Base-by-base conservation (phyloP, 371 early-diverging fungal species). In the Entomophthora muscae region DNA sequence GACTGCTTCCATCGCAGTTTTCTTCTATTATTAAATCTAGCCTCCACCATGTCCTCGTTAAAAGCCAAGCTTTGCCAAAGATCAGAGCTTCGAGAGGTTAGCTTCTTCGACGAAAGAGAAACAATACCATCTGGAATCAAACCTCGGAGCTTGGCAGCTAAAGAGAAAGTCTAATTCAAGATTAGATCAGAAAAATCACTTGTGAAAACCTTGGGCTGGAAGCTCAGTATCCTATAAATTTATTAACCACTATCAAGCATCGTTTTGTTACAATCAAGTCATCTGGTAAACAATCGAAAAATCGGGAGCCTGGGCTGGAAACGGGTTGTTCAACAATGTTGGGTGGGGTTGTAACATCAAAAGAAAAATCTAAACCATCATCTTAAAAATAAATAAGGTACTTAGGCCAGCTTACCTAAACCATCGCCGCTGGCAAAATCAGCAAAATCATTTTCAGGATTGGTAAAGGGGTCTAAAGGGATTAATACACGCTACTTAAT, bases 21-120 rank as follows among this genome's bases (percentile, higher is more conserved):
- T 7, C 42, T 61, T 21, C 26, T 30, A 33, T 61, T 61, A 33
- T 61, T 61, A 17, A 61, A 42, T 24, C 30, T 61, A 33, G 10
- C 33, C 21, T 61, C 61, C 5, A 13, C 52, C n/a, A 61, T 2
- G 27, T 61, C 61, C 7, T 61, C 61, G 21, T 61, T 42, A 21
- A 28, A 42, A 12, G 61, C 42, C 31, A 61, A 33, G 31, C 61
- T 61, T 5, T 21, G 42, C 61, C 61, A 61, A 29, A 61, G 24
- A 61, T 61, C 61, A 23, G 1, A 61, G 24, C 61, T 61, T 42
- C 17, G 17, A 42, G 17, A 10, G 42, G 17, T 42, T 17, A 42
- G 42, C 42, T 42, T 17, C 17, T 42, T 5, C 10, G 17, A 42
- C 5, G 42, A 17, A 10, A 42, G 42, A 42, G n/a, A 42, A 17